These are phyloP conservation scores for Boletus sp. DNA, from an alignment of 1,284 basidiomycete species.

Conservation along the genomic window DNA sequence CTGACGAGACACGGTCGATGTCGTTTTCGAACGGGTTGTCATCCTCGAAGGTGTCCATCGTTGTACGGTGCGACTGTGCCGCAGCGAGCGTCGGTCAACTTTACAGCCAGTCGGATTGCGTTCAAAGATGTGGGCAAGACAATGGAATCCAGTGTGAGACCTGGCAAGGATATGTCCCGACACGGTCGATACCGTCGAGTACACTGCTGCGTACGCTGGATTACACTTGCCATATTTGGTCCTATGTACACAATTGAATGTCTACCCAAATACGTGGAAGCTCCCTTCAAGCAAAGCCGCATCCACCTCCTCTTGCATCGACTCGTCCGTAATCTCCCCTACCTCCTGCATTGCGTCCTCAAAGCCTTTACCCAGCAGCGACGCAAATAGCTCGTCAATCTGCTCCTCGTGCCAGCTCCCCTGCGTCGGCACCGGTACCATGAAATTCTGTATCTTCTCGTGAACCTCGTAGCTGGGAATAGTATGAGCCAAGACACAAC, in stretches of 20 bases:
- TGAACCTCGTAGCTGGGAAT: constrained; percentile 79
- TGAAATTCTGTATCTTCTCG: constrained; percentile 92
- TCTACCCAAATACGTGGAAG: constrained; percentile 59
- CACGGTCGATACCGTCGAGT: neutral
- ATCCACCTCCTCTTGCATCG: constrained; percentile 29
- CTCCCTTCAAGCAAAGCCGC: constrained; percentile 38
- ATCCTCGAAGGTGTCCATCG: constrained; percentile 72
- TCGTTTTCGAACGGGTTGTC: constrained; percentile 79
- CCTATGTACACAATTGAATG: constrained; percentile 6
- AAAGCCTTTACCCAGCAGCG: constrained; percentile 74
- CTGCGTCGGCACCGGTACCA: constrained; percentile 76
- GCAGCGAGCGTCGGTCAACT: neutral
- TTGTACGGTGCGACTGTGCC: neutral
- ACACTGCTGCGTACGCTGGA: constrained; percentile 10
- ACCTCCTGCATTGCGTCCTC: constrained; percentile 34
- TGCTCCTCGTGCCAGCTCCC: constrained; percentile 89
- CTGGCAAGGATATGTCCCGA: neutral
- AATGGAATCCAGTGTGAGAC: neutral
- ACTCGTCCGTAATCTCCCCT: constrained; percentile 22
- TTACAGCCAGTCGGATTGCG: neutral
- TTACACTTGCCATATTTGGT: constrained; percentile 30
- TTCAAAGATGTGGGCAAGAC: neutral
- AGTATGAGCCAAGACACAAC: constrained; percentile 8
- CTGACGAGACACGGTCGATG: constrained; percentile 56
- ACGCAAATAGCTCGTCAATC: constrained; percentile 88